Base-by-base conservation (phyloP, 1,284 basidiomycete species). In the Ustilago loliicola region DNA sequence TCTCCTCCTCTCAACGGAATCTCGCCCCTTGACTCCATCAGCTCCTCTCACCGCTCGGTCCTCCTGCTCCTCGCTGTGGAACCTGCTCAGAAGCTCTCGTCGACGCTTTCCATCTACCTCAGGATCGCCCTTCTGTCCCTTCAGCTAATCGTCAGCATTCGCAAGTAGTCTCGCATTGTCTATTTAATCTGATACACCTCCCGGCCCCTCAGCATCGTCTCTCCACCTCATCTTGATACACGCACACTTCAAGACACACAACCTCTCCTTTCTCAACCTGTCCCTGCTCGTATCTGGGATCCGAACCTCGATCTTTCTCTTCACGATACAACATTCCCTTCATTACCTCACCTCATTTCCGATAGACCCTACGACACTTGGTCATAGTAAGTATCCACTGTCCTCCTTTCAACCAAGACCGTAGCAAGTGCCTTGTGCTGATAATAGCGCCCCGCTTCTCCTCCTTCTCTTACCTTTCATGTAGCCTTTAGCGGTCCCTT, bases 111-210 rank as follows among this genome's bases (percentile, higher is more conserved):
- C 34, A 15, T 38, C 34, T 17, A 8, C 11, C 25, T 34, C 4
- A 29, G 50, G 27, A 53, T 52, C 38, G 40, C 21, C 36, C 51
- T 17, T 30, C 30, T 48, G 40, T 50, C 45, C 36, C 47, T 61
- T 50, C 52, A 21, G 9, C 10, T 19, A 23, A 48, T 45, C 47
- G 8, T 48, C 38, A 57, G 58, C 62, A 61, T 57, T 25, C 40
- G 56, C 30, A 23, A 15, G 40, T 36, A 19, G 15, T 36, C 29
- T 55, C 21, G 63, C 63, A 47, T 66, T 50, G 48, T 48, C 58
- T 66, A 65, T 71, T 66, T 61, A 65, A 38, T 32, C 54, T 40
- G 19, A 32, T 23, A 34, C 52, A 21, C 34, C 34, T n/a, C 19
- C 32, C 27, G 27, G 30, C 25, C 48, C 30, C 59, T 54, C 66